Evolutionary conservation across 2,329 filamentous ascomycete genomes (phyloP), one percentile per base, ranked within the genome.

Genomic region (Fusarium oligoseptatum): DNA sequence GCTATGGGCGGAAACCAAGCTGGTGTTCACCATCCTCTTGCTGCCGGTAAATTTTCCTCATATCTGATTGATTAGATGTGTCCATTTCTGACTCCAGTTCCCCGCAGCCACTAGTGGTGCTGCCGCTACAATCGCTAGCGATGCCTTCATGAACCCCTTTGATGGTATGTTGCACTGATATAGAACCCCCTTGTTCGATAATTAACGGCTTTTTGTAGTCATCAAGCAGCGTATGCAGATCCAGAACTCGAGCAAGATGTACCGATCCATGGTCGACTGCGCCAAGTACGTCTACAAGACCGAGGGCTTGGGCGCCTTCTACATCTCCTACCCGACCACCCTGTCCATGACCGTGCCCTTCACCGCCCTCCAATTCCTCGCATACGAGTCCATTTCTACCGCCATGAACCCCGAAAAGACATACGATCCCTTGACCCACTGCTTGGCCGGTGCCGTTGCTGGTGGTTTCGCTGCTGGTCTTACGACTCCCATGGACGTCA

Each of bases 201-300:
- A 45, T 67, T 78, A 50, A 73, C 48, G 34, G n/a, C 4, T 27
- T 9, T 37, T 14, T 43, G 34, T 80, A 98, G 97, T 99, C 72
- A 98, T 99, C 87, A 99, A 99, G 86, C 97, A 99, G 84, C 94
- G 97, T 79, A 99, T 99, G 97, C 97, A 99, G 84, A 94, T 99
- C 69, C 94, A 98, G 82, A 94, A 97, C 80, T 98, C 96, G n/a
- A 92, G 92, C 76, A 91, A 90, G 77, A 91, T 92, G 86, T 98
- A 98, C 86, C 93, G 92, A 79, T 95, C 93, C 24, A 92, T 98
- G 85, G 82, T 89, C 66, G 93, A 98, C 81, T 99, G 97, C 87
- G 96, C 96, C 67, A 91, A 89, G 81, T 93, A 94, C 76, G 93
- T 99, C 71, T 98, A 98, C 85, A 91, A 89, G 79, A 92, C 91